Conservation (phyloP, 139 green algal species). For the Coccomyxa sp. region DNA sequence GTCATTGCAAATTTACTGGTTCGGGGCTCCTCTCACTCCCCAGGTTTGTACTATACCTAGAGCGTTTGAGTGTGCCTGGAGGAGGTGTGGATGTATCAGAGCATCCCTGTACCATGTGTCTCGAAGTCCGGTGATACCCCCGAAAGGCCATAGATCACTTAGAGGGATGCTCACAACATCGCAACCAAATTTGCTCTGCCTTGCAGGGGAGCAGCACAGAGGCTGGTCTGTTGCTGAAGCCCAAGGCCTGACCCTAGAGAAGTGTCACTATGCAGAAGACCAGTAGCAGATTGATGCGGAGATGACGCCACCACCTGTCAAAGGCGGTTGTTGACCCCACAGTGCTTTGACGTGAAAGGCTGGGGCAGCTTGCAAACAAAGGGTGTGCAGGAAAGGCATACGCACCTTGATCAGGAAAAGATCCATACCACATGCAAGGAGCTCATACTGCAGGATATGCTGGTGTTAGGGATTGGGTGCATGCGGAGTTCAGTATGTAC, state of each 20-base stretch:
- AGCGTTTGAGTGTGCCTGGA: background rate
- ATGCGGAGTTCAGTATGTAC: too few relatives aligned
- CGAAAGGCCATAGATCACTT: background rate
- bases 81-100: background rate
- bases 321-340: too few relatives aligned
- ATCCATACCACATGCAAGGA: too few relatives aligned
- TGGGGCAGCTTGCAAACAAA: too few relatives aligned
- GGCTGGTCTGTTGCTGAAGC: slow-evolving; percentile 53
- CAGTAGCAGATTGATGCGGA: too few relatives aligned
- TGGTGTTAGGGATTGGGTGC: too few relatives aligned
- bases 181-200: background rate
- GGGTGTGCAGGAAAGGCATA: too few relatives aligned
- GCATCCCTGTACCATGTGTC: background rate
- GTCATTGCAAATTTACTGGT: slow-evolving; percentile 6
- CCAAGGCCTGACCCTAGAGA: slow-evolving; percentile 41
- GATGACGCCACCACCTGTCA: too few relatives aligned
- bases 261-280: too few relatives aligned
- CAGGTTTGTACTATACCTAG: background rate
- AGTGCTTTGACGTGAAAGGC: too few relatives aligned
- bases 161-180: background rate
- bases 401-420: too few relatives aligned
- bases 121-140: background rate
- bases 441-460: too few relatives aligned
- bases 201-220: slow-evolving; percentile 18
- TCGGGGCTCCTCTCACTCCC: background rate